Percentiles rank a stretch among this genome's conserved stretches.
These are phyloP conservation scores for Coniferiporia sulphurascens DNA, from an alignment of 1,284 basidiomycete species.

Conservation along the genomic window DNA sequence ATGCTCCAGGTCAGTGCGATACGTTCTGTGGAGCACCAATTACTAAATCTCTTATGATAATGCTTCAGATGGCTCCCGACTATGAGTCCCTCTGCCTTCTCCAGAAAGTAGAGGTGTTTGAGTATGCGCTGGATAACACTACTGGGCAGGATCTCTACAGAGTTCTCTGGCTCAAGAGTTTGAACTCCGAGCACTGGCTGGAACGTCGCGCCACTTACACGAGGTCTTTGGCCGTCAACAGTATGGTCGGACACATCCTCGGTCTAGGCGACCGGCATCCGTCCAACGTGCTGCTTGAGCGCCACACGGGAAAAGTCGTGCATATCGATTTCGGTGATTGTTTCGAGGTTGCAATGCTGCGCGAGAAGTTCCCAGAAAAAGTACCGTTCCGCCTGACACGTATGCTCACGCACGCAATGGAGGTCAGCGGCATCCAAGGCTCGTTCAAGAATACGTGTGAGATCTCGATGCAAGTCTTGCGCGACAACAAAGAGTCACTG, in stretches of 20 bases:
- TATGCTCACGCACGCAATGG: conserved; percentile 99
- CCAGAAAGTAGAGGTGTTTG: conserved; percentile 99
- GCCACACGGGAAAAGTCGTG: conserved; percentile 91
- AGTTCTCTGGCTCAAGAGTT: conserved; percentile 94
- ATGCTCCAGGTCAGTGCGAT: conserved; percentile 78
- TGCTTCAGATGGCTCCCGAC: conserved; percentile 91
- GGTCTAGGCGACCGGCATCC: conserved; percentile 99
- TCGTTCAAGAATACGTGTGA: conserved; percentile 96
- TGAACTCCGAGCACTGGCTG: conserved; percentile 96
- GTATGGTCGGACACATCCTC: conserved; percentile 96
- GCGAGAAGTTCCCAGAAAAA: conserved; percentile 98
- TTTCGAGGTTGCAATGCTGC: conserved; percentile 91
- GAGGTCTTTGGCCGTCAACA: conserved; percentile 90
- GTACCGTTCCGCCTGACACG: conserved; percentile 97
- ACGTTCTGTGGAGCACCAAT: conserved; percentile 1
- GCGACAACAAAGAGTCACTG: conserved; percentile 96
- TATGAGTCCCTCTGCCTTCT: conserved; percentile 93
- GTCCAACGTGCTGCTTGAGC: conserved; percentile 90
- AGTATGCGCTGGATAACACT: conserved; percentile 98
- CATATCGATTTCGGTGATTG: conserved; percentile 98
- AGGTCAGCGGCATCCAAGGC: conserved; percentile 97
- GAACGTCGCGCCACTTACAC: conserved; percentile 97
- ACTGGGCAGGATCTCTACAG: conserved; percentile 99
- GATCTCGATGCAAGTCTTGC: conserved; percentile 94
- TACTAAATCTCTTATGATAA: not conserved